Evolutionary conservation across 495 filamentous ascomycete species (phyloP).

Genomic region (Aspergillus heteromorphus): DNA sequence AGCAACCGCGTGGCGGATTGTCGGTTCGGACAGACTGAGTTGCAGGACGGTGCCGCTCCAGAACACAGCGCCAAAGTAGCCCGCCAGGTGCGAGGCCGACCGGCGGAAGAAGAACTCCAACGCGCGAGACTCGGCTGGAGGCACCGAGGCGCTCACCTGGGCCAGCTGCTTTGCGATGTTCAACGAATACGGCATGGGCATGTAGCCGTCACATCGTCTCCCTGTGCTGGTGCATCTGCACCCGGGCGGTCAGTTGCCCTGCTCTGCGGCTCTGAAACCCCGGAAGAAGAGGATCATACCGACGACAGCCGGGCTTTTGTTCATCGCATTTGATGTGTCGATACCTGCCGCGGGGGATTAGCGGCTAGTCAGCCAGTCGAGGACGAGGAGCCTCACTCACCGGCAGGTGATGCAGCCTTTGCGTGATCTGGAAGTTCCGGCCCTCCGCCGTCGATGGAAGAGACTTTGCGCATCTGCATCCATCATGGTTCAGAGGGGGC

Average conservation of each 20-base stretch:
- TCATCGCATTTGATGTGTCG: constrained; percentile 31
- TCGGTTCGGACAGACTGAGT: constrained; percentile 52
- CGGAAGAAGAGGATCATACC: constrained; percentile 6
- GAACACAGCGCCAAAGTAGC: constrained; percentile 55
- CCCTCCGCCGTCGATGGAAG: no score
- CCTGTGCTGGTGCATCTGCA: constrained; percentile 31
- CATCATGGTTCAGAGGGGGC: no score
- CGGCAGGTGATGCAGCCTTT: constrained; percentile 32
- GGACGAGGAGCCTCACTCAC: constrained; percentile 11
- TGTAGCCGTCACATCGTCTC: constrained; percentile 32
- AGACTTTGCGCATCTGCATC: no score
- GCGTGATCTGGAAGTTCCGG: neutral
- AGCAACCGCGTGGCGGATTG: constrained; percentile 58
- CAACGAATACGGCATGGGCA: neutral
- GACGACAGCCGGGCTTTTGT: constrained; percentile 19
- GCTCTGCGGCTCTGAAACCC: no score
- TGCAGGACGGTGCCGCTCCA: constrained; percentile 52
- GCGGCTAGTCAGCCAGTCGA: neutral
- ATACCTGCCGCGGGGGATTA: constrained; percentile 3
- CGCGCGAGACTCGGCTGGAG: constrained; percentile 8
- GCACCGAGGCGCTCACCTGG: constrained; percentile 4
- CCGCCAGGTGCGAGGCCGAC: constrained; percentile 49
- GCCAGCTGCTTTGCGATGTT: constrained; percentile 2
- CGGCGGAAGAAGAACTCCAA: constrained; percentile 16
- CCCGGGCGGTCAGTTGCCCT: neutral